Conservation (phyloP, 768 basidiomycete species). For the Tricholoma sp. region DNA sequence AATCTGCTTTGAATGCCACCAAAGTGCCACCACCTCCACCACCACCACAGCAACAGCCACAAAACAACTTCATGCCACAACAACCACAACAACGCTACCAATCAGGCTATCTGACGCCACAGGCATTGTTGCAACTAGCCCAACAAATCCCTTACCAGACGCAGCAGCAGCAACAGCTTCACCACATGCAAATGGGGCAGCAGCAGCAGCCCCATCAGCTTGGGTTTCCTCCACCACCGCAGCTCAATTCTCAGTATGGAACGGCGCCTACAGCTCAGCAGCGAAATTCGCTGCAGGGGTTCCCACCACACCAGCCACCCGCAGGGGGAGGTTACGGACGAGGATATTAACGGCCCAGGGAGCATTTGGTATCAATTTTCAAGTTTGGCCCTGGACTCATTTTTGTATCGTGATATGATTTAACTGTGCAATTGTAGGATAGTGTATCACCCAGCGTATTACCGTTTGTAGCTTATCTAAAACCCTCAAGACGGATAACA, state of each 20-base stretch:
- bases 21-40: slow-evolving; percentile 6
- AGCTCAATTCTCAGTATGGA: slow-evolving; percentile 7
- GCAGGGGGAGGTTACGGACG: not conserved
- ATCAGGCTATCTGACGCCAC: not conserved
- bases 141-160: slow-evolving; percentile 8
- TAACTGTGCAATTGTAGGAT: not conserved
- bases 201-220: slow-evolving; percentile 9
- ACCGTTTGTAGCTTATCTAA: not conserved
- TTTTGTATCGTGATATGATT: not conserved
- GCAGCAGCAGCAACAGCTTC: slow-evolving; percentile 9
- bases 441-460: not conserved
- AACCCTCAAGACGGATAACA: not conserved
- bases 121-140: slow-evolving; percentile 1
- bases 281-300: slow-evolving; percentile 1
- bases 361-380: not conserved
- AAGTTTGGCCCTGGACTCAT: not conserved
- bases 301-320: not conserved
- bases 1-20: not conserved
- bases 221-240: slow-evolving; percentile 18
- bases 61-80: slow-evolving; percentile 2
- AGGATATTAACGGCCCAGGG: not conserved
- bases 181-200: slow-evolving; percentile 1
- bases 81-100: slow-evolving; percentile 6
- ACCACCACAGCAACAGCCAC: slow-evolving; percentile 3
- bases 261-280: slow-evolving; percentile 10